phyloP scores from a whole-genome alignment of 73 alveolate genomes.

The Stentor coeruleus region DNA sequence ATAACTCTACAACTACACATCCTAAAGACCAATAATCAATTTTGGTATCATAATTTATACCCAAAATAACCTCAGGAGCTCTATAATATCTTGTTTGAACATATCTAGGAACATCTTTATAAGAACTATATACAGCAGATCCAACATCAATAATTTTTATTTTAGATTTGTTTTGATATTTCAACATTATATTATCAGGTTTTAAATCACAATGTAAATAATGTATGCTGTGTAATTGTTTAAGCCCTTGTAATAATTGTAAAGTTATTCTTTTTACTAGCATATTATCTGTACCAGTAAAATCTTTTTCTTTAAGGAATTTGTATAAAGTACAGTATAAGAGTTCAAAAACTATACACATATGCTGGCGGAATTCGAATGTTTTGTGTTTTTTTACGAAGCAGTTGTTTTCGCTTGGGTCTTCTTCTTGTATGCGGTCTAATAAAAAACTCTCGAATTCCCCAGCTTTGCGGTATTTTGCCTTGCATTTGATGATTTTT shows the following conservation, averaged over 20 bases:
- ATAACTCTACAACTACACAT: slow-evolving; percentile 85
- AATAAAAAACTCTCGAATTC: slow-evolving; percentile 1
- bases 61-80: slow-evolving; percentile 96
- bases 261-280: neutral
- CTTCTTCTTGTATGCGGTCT: neutral
- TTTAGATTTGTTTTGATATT: neutral
- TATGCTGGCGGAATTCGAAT: slow-evolving; percentile 10
- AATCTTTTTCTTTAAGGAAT: neutral
- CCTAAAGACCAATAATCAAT: slow-evolving; percentile 97
- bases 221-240: neutral
- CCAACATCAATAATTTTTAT: slow-evolving; percentile 23
- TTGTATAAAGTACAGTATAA: neutral
- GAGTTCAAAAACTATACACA: slow-evolving; percentile 15
- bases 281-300: neutral
- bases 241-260: slow-evolving; percentile 7
- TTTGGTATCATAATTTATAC: slow-evolving; percentile 82
- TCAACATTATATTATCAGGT: slow-evolving; percentile 22
- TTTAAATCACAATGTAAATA: slow-evolving; percentile 28
- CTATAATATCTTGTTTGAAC: slow-evolving; percentile 89
- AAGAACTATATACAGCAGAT: slow-evolving; percentile 50
- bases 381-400: neutral
- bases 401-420: neutral
- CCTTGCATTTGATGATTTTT: slow-evolving; percentile 22
- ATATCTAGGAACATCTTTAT: slow-evolving; percentile 30
- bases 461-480: neutral